Base-by-base conservation (phyloP, 2,329 filamentous ascomycete genomes). In the Pseudogymnoascus sp. region DNA sequence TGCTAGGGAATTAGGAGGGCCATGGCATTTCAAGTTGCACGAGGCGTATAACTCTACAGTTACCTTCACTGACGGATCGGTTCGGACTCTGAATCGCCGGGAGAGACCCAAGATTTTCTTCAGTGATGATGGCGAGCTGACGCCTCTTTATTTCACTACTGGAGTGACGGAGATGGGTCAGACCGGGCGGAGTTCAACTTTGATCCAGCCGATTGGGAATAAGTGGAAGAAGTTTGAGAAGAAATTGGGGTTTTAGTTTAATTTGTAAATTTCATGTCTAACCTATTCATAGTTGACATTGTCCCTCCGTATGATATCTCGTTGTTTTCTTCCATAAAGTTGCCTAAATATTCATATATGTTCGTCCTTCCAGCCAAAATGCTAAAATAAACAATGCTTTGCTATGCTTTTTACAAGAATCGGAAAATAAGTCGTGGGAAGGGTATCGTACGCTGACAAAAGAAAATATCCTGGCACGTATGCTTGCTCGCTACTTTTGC, bases 51-150 rank as follows among this genome's bases (percentile, higher is more conserved):
- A 61, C 52, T 62, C 64, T 2, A 60, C 39, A 5, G 58, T 64
- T 35, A 40, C 62, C 25, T 78, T 76, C 59, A 74, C 73, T 0
- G 79, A 81, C 64, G 78, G 79, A 0, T 70, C 69, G 0, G 68
- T 64, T 25, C 70, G 72, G 45, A 69, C 73, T 3, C 78, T 75
- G 36, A 76, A 77, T 59, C 72, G 79, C 1, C 68, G 79, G 10
- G 79, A 81, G 65, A 69, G 79, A 1, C 78, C 79, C 0, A 79
- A 80, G 71, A 58, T 82, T 4, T 79, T 76, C 60, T 80, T 81
- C 15, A 79, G 77, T 62, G 69, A 74, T 1, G 78, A 81, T 62
- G 75, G 75, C 0, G 62, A 73, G n/a, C 71, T 79, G 72, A 78
- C 72, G 12, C 78, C 79, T 2, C 63, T 82, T 42, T 79, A 79